A percentile compares a stretch with the other conserved stretches of the same genome.
These are phyloP conservation scores for Protomyces gravidus DNA, from an alignment of 1,139 yeast genomes.

Conservation along the genomic window DNA sequence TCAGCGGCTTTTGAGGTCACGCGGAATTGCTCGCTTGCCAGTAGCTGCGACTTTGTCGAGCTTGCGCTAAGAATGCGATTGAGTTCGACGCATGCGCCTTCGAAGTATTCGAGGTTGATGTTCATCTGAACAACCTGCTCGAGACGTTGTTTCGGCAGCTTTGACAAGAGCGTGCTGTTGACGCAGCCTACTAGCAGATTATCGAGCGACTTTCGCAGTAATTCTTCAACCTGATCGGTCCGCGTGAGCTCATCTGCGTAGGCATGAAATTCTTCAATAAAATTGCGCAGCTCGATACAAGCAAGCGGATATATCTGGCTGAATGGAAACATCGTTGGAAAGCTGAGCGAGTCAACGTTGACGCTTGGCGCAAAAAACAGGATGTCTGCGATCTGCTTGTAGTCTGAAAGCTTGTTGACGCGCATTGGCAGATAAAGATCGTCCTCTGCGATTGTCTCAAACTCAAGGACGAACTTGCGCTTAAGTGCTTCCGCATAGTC, in stretches of 20 bases:
- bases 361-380: conserved; percentile 63
- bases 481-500: conserved; percentile 57
- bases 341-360: conserved; percentile 47
- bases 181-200: conserved; percentile 65
- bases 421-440: conserved; percentile 88
- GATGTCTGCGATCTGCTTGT: conserved; percentile 57
- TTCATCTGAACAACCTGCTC: conserved; percentile 88
- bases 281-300: conserved; percentile 67
- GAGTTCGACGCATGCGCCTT: conserved; percentile 51
- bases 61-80: conserved; percentile 44
- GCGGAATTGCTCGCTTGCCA: conserved; percentile 55
- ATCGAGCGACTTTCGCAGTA: conserved; percentile 54
- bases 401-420: conserved; percentile 57
- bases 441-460: conserved; percentile 59
- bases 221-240: conserved; percentile 46
- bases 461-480: conserved; percentile 57
- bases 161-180: conserved; percentile 59
- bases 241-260: conserved; percentile 58
- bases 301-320: conserved; percentile 83
- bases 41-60: conserved; percentile 51
- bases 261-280: conserved; percentile 56
- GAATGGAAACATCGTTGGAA: conserved; percentile 81
- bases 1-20: conserved; percentile 71
- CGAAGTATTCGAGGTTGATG: conserved; percentile 81
- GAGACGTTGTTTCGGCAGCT: conserved; percentile 66